These are phyloP conservation scores for Macadamia tetraphylla DNA, from an alignment of 164 flowering plant species.

Conservation along the genomic window DNA sequence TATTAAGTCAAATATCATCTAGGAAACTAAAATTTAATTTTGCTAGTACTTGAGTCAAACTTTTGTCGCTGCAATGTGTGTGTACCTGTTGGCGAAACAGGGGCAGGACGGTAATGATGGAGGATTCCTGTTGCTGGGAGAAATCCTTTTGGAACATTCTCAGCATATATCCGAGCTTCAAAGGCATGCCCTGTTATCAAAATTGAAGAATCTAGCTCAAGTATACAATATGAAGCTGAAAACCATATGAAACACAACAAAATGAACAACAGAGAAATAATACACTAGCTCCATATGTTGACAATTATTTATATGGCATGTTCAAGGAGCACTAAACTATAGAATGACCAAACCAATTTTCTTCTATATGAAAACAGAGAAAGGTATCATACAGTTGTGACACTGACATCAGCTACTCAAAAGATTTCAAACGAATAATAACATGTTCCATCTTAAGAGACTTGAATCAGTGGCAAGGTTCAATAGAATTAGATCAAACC, in stretches of 20 bases:
- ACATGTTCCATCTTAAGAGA: no score
- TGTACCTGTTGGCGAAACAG: conserved; percentile 66
- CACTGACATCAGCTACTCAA: no score
- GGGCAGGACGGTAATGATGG: conserved; percentile 80
- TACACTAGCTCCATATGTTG: not conserved
- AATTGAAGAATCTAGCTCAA: not conserved
- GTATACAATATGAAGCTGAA: not conserved
- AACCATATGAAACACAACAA: not conserved
- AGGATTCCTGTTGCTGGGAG: conserved; percentile 97
- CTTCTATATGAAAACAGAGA: no score
- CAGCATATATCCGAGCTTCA: conserved; percentile 98
- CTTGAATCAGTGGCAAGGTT: no score
- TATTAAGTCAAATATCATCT: not conserved
- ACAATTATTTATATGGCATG: not conserved
- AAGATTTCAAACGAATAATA: no score
- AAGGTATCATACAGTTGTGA: no score
- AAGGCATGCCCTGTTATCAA: conserved; percentile 81
- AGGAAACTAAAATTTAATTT: no score
- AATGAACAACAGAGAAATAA: not conserved
- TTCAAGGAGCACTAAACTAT: no score
- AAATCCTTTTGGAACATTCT: conserved; percentile 95
- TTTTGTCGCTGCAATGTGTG: conserved; percentile 5
- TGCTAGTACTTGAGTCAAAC: not conserved
- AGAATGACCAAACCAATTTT: no score
- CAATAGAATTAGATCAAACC: no score